Percentiles rank a stretch among this genome's conserved stretches.
phyloP scores from a whole-genome alignment of 257 asterid species.

The Solanum virginianum region DNA sequence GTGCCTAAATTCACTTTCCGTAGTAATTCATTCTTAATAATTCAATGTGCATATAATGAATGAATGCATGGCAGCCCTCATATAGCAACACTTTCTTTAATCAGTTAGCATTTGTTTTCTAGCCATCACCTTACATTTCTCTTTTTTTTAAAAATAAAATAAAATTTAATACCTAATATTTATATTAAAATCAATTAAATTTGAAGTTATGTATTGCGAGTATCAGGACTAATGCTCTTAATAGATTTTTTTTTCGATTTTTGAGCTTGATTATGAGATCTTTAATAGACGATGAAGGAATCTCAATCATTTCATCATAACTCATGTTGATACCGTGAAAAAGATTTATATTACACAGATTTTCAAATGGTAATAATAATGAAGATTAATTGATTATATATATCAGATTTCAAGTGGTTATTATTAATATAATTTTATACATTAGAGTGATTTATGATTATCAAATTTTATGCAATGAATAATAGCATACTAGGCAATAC shows the following conservation, averaged over 20 bases:
- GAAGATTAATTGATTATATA: too few species aligned
- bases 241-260: too few species aligned
- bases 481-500: not conserved
- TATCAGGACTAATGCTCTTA: not conserved
- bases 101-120: not conserved
- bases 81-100: not conserved
- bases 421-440: not conserved
- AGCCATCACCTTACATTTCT: not conserved
- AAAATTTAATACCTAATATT: accelerated
- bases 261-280: too few species aligned
- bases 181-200: accelerated
- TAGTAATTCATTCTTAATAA: not conserved
- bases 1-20: not conserved
- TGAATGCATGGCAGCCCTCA: not conserved
- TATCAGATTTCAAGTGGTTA: not conserved
- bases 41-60: not conserved
- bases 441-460: not conserved
- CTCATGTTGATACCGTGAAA: accelerated
- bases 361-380: too few species aligned
- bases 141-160: too few species aligned
- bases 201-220: not conserved
- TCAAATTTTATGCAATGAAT: not conserved
- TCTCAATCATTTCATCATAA: not conserved
- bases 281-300: too few species aligned
- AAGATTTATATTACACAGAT: too few species aligned